Conservation (phyloP, 31 red algal species). For the Asparagopsis taxiformis region DNA sequence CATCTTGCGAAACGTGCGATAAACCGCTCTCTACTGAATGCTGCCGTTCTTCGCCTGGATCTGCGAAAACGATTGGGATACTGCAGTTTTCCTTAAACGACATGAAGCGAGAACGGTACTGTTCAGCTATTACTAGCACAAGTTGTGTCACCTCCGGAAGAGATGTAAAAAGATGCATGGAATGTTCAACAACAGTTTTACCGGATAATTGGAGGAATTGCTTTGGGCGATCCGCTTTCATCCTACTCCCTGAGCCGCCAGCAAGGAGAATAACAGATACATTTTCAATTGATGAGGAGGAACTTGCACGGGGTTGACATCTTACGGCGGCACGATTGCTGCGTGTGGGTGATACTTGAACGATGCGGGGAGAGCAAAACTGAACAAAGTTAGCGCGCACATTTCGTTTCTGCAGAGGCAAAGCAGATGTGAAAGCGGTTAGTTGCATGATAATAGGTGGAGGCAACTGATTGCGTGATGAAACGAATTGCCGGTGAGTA, state of each 20-base stretch:
- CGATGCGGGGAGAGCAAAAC: no score
- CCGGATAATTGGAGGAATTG: conserved; percentile 84
- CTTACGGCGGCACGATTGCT: neutral
- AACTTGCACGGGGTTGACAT: no score
- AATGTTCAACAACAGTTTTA: conserved; percentile 62
- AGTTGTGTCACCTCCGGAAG: conserved; percentile 68
- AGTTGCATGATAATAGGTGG: no score
- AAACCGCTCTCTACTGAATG: conserved; percentile 81
- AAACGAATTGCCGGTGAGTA: no score
- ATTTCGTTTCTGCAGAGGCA: no score
- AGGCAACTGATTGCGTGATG: no score
- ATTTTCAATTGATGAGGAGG: conserved; percentile 16
- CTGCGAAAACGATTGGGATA: conserved; percentile 51
- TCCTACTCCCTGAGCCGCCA: conserved; percentile 85
- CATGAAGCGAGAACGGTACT: conserved; percentile 32
- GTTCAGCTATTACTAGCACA: conserved; percentile 66
- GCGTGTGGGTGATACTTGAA: no score
- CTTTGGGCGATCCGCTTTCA: conserved; percentile 83
- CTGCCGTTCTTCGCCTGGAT: conserved; percentile 87
- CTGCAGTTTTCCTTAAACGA: neutral
- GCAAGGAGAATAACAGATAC: conserved; percentile 88
- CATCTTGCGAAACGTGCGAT: conserved; percentile 1
- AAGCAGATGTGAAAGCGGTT: no score
- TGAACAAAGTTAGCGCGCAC: no score
- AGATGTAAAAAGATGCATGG: conserved; percentile 57